Conservation (phyloP, 371 early-diverging fungal genomes). For the Vairimorpha necatrix region DNA sequence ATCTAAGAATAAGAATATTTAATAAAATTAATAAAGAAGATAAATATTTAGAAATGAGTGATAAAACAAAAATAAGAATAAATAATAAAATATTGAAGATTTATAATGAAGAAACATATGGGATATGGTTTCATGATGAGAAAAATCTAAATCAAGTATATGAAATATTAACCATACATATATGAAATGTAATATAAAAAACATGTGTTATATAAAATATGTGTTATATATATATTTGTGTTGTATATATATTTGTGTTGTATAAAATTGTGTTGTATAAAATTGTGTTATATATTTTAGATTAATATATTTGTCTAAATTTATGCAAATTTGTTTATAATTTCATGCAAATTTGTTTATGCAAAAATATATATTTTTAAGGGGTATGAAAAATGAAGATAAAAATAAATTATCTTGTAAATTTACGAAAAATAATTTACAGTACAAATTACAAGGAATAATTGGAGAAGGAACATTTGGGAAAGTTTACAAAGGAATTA, state of each 20-base stretch:
- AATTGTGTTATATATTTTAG: no score
- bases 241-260: no score
- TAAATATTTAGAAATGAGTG: neutral
- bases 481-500: constrained; percentile 78
- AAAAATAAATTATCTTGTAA: no score
- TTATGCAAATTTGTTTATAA: no score
- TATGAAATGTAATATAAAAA: constrained; percentile 8
- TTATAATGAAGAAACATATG: neutral
- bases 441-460: constrained; percentile 9
- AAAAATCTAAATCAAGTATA: neutral
- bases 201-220: no score
- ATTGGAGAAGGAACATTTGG: constrained; percentile 94
- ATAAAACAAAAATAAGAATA: neutral
- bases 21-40: neutral
- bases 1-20: neutral
- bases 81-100: neutral
- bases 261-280: no score
- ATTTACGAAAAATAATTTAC: constrained; percentile 18
- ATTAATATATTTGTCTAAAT: no score
- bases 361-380: no score
- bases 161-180: neutral
- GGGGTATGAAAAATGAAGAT: no score
- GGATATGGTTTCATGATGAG: constrained; percentile 1
- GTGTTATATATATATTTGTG: no score
- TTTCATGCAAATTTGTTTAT: no score